Conservation (phyloP, 495 filamentous ascomycete species). For the Tuber borchii region DNA sequence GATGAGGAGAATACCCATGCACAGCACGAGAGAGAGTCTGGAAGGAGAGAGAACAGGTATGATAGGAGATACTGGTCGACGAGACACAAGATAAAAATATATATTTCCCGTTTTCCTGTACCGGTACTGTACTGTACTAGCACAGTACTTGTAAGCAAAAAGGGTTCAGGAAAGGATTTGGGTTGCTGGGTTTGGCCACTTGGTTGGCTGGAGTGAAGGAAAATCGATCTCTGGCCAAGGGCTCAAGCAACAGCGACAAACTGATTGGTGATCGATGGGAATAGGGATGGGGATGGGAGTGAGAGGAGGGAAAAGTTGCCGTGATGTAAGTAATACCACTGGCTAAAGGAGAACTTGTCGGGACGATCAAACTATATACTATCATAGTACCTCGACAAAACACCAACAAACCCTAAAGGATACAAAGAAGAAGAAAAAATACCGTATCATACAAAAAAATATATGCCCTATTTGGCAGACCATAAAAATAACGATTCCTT, state of each 20-base stretch:
- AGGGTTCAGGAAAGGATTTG: background rate
- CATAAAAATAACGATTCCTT: no score
- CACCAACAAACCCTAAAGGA: background rate
- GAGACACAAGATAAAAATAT: background rate
- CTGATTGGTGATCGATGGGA: background rate
- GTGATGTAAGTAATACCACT: background rate
- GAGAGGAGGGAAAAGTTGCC: background rate
- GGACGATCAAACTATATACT: background rate
- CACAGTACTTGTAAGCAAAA: background rate
- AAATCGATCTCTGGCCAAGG: background rate
- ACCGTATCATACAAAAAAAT: background rate
- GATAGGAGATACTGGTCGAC: background rate
- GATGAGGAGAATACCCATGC: background rate
- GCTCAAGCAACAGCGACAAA: background rate
- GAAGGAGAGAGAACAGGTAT: background rate
- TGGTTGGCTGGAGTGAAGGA: background rate
- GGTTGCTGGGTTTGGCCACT: background rate
- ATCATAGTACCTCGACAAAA: background rate
- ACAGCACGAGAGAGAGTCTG: constrained; percentile 2
- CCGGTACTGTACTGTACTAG: background rate
- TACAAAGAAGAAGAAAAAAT: background rate
- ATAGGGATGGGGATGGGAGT: background rate
- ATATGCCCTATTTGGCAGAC: background rate
- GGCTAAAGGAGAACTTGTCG: background rate
- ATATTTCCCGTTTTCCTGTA: background rate